Evolutionary conservation across 805 yeast genomes (phyloP).

Genomic region (Lipomyces mesembrius): DNA sequence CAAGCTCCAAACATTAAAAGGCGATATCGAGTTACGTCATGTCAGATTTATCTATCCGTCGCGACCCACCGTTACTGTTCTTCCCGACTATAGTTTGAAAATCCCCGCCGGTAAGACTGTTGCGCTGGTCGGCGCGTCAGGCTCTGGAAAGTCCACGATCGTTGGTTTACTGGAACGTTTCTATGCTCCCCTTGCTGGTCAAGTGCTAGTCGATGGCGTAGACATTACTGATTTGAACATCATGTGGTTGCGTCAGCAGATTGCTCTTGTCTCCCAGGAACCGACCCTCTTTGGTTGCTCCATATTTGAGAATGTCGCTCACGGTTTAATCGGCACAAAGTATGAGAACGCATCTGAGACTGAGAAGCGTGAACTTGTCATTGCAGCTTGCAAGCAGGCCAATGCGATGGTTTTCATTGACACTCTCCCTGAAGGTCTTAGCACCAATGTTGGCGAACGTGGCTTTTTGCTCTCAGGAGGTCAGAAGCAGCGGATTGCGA

Average conservation of each 20-base stretch:
- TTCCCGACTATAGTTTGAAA: slow-evolving; percentile 39
- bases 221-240: slow-evolving; percentile 56
- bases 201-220: slow-evolving; percentile 54
- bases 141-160: slow-evolving; percentile 54
- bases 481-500: slow-evolving; percentile 67
- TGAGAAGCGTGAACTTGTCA: slow-evolving; percentile 47
- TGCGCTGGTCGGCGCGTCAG: slow-evolving; percentile 88
- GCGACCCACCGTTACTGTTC: slow-evolving; percentile 43
- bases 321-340: slow-evolving; percentile 58
- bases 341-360: slow-evolving; percentile 46
- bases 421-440: slow-evolving; percentile 58
- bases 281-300: slow-evolving; percentile 71
- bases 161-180: slow-evolving; percentile 62
- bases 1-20: slow-evolving; percentile 42
- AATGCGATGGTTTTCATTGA: slow-evolving; percentile 57
- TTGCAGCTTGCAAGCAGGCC: slow-evolving; percentile 56
- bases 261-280: slow-evolving; percentile 69
- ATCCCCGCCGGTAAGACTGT: slow-evolving; percentile 81
- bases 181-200: slow-evolving; percentile 60
- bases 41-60: slow-evolving; percentile 44
- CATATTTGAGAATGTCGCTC: slow-evolving; percentile 76
- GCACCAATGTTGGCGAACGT: slow-evolving; percentile 57
- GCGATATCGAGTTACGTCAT: slow-evolving; percentile 46
- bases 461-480: slow-evolving; percentile 69
- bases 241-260: slow-evolving; percentile 56